Evolutionary conservation across 768 basidiomycete species (phyloP), one percentile per base, ranked within the genome.

Genomic region (Termitomyces sp.): DNA sequence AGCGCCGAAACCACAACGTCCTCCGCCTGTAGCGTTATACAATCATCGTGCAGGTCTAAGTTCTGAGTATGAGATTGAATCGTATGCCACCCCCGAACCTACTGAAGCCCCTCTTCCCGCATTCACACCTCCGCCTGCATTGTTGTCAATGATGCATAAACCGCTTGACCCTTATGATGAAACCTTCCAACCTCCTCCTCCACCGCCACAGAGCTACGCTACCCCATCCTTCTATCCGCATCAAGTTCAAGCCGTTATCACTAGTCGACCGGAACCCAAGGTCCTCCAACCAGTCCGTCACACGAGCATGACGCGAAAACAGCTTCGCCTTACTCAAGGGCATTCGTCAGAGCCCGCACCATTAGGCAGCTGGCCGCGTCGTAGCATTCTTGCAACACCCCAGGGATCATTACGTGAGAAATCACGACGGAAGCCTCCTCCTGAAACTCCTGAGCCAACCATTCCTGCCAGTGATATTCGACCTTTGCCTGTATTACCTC

Each of bases 321-420:
- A 54, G 31, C 60, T 59, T 35, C 57, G 53, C 1, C 69, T 64
- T 27, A 32, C 54, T 33, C 38, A 49, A 20, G 52, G 51, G 7
- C 66, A 72, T 13, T 60, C 72, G 4, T 70, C 72, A n/a, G 56
- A 56, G 13, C 76, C 80, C 29, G 70, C 76, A 25, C 79, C 78
- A 3, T 66, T 85, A 0, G 79, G 81, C 16, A 67, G 79, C 32
- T 84, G 84, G 83, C 84, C 82, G 35, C 76, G 43, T 38, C 43
- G 78, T 20, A 60, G 63, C 11, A 75, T 83, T 58, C 67, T 70
- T 13, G 63, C 73, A 22, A 63, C 69, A 16, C 70, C 73, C n/a
- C n/a, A n/a, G n/a, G n/a, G n/a, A n/a, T n/a, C n/a, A n/a, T n/a
- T n/a, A 42, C 68, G 72, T 10, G 44, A 53, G 46, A 69, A 64